These are phyloP conservation scores for Hanseniaspora vineae DNA, from an alignment of 805 yeast species.

Conservation along the genomic window DNA sequence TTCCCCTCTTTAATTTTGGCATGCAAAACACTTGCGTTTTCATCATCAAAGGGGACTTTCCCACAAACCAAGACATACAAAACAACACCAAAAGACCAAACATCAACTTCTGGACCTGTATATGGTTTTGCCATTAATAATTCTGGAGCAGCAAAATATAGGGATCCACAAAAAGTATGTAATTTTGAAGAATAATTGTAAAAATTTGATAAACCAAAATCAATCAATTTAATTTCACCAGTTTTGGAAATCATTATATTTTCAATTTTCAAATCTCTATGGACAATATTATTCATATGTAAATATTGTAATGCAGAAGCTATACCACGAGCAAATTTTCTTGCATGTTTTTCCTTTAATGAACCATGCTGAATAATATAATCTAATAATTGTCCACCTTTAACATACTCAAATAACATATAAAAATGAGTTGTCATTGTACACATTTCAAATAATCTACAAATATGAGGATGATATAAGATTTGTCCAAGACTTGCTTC, in stretches of 20 bases:
- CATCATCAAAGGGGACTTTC: conserved; percentile 96
- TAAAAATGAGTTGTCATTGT: conserved; percentile 95
- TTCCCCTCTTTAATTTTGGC: conserved; percentile 86
- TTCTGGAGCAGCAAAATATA: conserved; percentile 98
- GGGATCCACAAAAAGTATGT: conserved; percentile 92
- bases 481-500: conserved; percentile 92
- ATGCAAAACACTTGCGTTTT: conserved; percentile 79
- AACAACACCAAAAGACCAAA: conserved; percentile 97
- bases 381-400: conserved; percentile 96
- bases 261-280: conserved; percentile 92
- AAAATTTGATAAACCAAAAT: conserved; percentile 87
- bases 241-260: conserved; percentile 87
- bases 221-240: conserved; percentile 92
- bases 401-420: conserved; percentile 91
- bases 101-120: conserved; percentile 92
- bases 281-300: conserved; percentile 89
- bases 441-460: conserved; percentile 84
- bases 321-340: conserved; percentile 89
- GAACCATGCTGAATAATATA: conserved; percentile 95
- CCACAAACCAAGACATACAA: conserved; percentile 93
- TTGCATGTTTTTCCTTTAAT: conserved; percentile 82
- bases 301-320: conserved; percentile 89
- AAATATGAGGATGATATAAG: conserved; percentile 82
- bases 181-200: conserved; percentile 58
- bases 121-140: conserved; percentile 84